Evolutionary conservation across 495 filamentous ascomycete genomes (phyloP), one percentile per base, ranked within the genome.

Genomic region (Filosporella fistucella): DNA sequence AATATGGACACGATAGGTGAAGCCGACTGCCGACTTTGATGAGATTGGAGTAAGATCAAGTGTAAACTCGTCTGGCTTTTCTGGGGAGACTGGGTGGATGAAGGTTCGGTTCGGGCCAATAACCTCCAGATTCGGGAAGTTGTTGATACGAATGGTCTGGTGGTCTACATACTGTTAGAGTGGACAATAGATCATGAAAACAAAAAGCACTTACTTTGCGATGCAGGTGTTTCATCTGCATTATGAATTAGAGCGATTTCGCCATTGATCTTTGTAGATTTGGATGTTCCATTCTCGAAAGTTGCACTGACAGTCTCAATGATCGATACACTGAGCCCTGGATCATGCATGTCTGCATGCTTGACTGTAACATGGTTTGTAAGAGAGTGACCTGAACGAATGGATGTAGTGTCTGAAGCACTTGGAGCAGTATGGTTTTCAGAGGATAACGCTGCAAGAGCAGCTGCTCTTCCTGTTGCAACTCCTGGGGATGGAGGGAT

Each of bases 51-150:
- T 72, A 43, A 96, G 76, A 53, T 86, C 78, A 34, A 97, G 68
- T 4, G 70, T 76, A 65, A 95, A 99, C 58, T 93, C 86, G 35
- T 91, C 93, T 8, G 86, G 71, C 46, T 75, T 83, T 29, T 88
- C 83, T 8, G 25, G 17, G 2, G 72, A 68, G n/a, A 78, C 71
- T 55, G 85, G 82, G 14, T 77, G 76, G 44, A 96, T 82, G 63
- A 97, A 95, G 45, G 86, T 80, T 24, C 89, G 88, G 64, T 99
- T 99, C 16, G 90, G 89, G 2, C 91, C 93, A 43, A 99, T 90
- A 62, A 90, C 91, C 54, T 96, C 91, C 11, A 99, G 77, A n/a
- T 82, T 74, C 12, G 81, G 68, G 65, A 95, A 97, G 55, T 95
- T 95, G 48, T 96, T 89, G 16, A 99, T 78, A 21, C 88, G 84